Evolutionary conservation across 148 eudicot species (phyloP).

Genomic region (Camellia sinensis): DNA sequence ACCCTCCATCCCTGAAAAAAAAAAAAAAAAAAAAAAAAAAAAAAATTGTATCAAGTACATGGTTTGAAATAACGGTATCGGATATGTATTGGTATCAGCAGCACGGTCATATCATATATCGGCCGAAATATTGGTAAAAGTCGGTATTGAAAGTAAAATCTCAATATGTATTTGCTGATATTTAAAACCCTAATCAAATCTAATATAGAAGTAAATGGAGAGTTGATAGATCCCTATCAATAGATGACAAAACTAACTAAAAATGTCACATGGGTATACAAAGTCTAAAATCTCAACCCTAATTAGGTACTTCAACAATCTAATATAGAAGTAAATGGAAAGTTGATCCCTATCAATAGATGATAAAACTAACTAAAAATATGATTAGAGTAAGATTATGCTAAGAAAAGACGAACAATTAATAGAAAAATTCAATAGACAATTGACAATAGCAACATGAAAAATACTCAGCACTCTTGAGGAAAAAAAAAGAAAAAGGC

Average conservation of each 20-base stretch:
- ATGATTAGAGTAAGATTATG: background rate
- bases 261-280: too few species aligned
- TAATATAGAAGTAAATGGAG: too few species aligned
- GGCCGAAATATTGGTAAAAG: too few species aligned
- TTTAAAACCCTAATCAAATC: too few species aligned
- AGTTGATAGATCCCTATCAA: too few species aligned
- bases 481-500: background rate
- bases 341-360: background rate
- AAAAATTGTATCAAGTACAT: background rate
- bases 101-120: too few species aligned
- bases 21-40: conserved; percentile 31
- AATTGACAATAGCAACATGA: background rate
- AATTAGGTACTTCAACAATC: background rate
- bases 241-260: too few species aligned
- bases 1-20: conserved; percentile 65
- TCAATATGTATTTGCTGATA: too few species aligned
- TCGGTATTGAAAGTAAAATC: too few species aligned
- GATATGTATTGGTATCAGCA: too few species aligned
- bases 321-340: background rate
- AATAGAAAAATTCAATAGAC: background rate
- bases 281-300: too few species aligned
- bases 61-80: too few species aligned
- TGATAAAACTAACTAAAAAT: background rate
- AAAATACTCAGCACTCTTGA: background rate
- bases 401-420: background rate